phyloP scores from a whole-genome alignment of 352 stramenopile genomes.

The Phytophthora pisi region DNA sequence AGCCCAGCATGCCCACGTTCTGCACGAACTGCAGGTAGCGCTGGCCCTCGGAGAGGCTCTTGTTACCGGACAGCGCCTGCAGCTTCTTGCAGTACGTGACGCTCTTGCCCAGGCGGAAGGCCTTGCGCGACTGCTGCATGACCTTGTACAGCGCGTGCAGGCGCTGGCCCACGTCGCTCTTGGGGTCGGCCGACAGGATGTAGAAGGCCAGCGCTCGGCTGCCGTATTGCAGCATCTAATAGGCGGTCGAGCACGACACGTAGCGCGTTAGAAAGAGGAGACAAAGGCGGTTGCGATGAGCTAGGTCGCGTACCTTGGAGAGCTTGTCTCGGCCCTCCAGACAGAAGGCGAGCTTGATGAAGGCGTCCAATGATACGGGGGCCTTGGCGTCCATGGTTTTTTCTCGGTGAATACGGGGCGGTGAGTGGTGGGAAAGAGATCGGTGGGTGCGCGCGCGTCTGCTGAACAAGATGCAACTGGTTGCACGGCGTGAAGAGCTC shows the following conservation, averaged over 20 bases:
- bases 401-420: neutral
- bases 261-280: conserved; percentile 24
- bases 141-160: conserved; percentile 81
- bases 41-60: conserved; percentile 50
- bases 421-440: neutral
- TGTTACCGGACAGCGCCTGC: conserved; percentile 56
- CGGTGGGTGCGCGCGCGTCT: neutral
- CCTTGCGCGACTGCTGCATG: conserved; percentile 83
- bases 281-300: neutral
- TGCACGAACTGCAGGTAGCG: conserved; percentile 79
- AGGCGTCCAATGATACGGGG: conserved; percentile 62
- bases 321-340: conserved; percentile 89
- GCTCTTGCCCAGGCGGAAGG: conserved; percentile 87
- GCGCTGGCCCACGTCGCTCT: conserved; percentile 80
- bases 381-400: conserved; percentile 47
- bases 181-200: conserved; percentile 76
- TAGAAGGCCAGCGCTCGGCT: conserved; percentile 83
- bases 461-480: neutral
- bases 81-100: conserved; percentile 85
- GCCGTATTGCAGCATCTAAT: conserved; percentile 81
- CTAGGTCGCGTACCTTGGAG: conserved; percentile 68
- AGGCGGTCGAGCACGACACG: neutral
- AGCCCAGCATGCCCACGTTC: conserved; percentile 84
- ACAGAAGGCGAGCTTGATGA: conserved; percentile 72
- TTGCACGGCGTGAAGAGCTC: neutral